Percentiles rank a stretch among this genome's conserved stretches.
phyloP scores from a whole-genome alignment of 805 yeast genomes.

The Metschnikowia cerradonensis region DNA sequence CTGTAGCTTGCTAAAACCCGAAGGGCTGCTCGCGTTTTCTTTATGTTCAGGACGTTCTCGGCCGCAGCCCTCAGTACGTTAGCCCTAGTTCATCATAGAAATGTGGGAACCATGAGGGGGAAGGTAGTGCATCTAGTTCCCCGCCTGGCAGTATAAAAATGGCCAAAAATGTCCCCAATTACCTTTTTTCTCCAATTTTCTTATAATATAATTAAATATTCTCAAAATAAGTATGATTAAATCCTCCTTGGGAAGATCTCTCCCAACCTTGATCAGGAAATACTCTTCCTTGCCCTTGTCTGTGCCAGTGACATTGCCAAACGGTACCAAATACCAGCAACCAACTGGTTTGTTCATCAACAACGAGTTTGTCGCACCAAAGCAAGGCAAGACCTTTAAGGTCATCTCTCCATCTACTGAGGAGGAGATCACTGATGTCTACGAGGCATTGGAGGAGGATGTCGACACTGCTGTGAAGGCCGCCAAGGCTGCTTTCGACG shows the following conservation, averaged over 20 bases:
- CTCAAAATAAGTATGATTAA: constrained; percentile 2
- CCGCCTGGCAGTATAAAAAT: constrained; percentile 1
- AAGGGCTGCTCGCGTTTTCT: background rate
- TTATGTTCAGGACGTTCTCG: background rate
- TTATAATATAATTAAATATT: background rate
- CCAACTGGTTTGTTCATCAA: constrained; percentile 89
- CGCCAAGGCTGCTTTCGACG: constrained; percentile 72
- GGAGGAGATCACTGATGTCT: constrained; percentile 61
- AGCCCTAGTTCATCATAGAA: background rate
- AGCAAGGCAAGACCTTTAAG: constrained; percentile 53
- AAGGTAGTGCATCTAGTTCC: background rate
- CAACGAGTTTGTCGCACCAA: constrained; percentile 68
- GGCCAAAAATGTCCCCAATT: background rate
- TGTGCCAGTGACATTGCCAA: constrained; percentile 56
- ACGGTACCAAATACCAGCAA: constrained; percentile 67
- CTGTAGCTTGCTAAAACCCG: background rate
- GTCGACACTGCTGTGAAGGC: constrained; percentile 83
- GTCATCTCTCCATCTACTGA: constrained; percentile 69
- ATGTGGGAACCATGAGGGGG: constrained; percentile 3
- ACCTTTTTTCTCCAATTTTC: background rate
- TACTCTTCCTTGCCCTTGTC: constrained; percentile 30
- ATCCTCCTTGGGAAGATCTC: constrained; percentile 5
- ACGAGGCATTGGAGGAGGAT: constrained; percentile 75
- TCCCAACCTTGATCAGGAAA: background rate
- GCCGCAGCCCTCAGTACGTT: background rate